Evolutionary conservation across 129 eudicot genomes (phyloP), one percentile per base, ranked within the genome.

Genomic region (Smallanthus sonchifolius): DNA sequence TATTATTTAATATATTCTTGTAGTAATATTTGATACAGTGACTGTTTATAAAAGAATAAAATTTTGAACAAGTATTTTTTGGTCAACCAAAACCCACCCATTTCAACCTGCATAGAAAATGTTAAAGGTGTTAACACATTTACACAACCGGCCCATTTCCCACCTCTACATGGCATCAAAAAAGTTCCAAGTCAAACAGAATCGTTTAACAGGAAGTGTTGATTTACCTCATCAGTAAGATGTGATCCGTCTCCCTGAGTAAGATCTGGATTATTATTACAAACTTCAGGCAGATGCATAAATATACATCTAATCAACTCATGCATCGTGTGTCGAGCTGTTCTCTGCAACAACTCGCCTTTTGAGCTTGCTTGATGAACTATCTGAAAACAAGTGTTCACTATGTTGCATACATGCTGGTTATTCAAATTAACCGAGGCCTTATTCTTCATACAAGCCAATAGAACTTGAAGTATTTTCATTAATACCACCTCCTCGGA

Each of bases 291-390:
- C 69, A 92, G 85, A 79, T 89, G 98, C 51, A 87, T 76, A 77
- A 89, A 92, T 67, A 92, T 83, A 82, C 95, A 87, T 69, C 98
- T 72, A 54, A 92, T 80, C 70, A 89, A 83, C 65, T 92, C 98
- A 76, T 90, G 95, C 98, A 92, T 92, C 0, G 96, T 86, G 69
- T 89, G 96, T 38, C 96, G 86, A 55, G 98, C 95, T 67, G 89
- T 87, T 69, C 96, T 78, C 86, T 87, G 96, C 77, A 92, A 83
- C 77, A 92, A 83, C 66, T 92, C 98, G 17, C 98, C 85, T 81
- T 92, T 92, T 4, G 92, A 73, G 59, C 87, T 83, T 7, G 98
- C 94, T 86, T 92, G 98, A 86, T 92, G 98, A 72, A 92, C 98
- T 37, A 89, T 82, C 36, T 95, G 87, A 66, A 92, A 92, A 79